These are phyloP conservation scores for Penicillium tannophilum DNA, from an alignment of 495 filamentous ascomycete genomes.

Conservation along the genomic window DNA sequence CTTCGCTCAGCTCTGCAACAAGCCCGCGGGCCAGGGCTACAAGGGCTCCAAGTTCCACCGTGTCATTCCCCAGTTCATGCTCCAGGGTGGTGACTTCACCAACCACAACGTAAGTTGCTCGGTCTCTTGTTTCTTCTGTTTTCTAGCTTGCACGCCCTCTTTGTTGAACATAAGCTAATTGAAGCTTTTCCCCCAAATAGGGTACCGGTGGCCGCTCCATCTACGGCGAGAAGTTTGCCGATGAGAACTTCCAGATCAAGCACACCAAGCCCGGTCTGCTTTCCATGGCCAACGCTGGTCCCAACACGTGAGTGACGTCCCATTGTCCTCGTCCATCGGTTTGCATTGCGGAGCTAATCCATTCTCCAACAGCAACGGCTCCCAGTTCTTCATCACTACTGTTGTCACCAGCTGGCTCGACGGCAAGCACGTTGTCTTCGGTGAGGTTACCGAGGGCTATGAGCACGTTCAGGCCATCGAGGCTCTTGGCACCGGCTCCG, in stretches of 20 bases:
- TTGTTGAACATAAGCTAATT: not conserved
- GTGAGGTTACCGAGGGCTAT: constrained; percentile 74
- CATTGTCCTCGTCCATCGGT: not conserved
- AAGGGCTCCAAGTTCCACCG: constrained; percentile 92
- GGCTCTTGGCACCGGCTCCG: constrained; percentile 63
- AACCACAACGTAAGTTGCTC: constrained; percentile 69
- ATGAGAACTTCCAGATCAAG: constrained; percentile 89
- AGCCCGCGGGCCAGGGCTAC: constrained; percentile 84
- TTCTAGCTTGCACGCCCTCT: too few species aligned
- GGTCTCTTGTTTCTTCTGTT: too few species aligned
- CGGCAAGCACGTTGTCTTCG: constrained; percentile 97
- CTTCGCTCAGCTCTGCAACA: constrained; percentile 93
- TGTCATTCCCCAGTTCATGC: constrained; percentile 97
- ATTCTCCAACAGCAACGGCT: constrained; percentile 72
- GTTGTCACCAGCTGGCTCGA: constrained; percentile 89
- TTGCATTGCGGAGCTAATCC: not conserved
- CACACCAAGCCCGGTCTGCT: constrained; percentile 87
- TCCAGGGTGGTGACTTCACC: constrained; percentile 98
- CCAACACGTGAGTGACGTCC: constrained; percentile 62
- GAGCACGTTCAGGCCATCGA: constrained; percentile 72
- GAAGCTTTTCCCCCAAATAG: constrained; percentile 17
- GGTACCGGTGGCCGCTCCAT: constrained; percentile 95
- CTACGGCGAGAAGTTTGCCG: constrained; percentile 94
- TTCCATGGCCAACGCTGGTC: constrained; percentile 97
- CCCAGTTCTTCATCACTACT: constrained; percentile 98